Evolutionary conservation across 2,329 filamentous ascomycete species (phyloP).

Genomic region (Neocatenulostroma microsporum): DNA sequence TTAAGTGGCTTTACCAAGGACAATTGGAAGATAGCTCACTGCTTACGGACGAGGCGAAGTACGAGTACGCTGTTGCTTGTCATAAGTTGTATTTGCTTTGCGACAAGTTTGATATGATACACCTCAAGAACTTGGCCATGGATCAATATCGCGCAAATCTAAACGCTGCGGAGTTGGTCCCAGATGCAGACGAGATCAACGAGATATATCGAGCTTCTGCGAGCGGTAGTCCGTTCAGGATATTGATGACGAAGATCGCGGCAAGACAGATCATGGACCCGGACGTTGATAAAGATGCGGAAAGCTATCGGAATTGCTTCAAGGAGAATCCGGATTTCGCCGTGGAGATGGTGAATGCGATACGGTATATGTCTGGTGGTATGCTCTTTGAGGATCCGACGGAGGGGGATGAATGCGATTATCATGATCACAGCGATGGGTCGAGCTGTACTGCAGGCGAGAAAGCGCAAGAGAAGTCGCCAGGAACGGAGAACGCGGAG

Average conservation of each 20-base stretch:
- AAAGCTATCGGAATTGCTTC: constrained; percentile 45
- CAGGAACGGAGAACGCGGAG: neutral
- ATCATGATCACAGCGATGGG: constrained; percentile 45
- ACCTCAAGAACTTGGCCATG: constrained; percentile 48
- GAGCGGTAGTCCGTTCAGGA: constrained; percentile 40
- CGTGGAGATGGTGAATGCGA: constrained; percentile 47
- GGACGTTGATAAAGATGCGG: constrained; percentile 41
- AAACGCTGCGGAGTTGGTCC: constrained; percentile 44
- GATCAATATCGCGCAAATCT: constrained; percentile 47
- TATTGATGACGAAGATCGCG: constrained; percentile 47
- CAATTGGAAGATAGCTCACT: constrained; percentile 43
- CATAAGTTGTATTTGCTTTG: constrained; percentile 48
- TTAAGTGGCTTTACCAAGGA: constrained; percentile 52
- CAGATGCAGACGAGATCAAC: constrained; percentile 48
- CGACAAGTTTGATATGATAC: constrained; percentile 43
- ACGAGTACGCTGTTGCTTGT: constrained; percentile 47
- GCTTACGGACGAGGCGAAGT: constrained; percentile 42
- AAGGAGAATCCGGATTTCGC: constrained; percentile 45
- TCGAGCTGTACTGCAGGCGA: constrained; percentile 2
- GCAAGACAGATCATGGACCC: constrained; percentile 52
- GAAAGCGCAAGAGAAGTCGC: constrained; percentile 3
- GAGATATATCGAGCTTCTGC: constrained; percentile 45
- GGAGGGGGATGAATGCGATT: constrained; percentile 38
- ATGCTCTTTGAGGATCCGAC: constrained; percentile 48
- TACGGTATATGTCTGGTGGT: constrained; percentile 43